Conservation (phyloP, 257 asterid genomes). For the Solanum piurae region DNA sequence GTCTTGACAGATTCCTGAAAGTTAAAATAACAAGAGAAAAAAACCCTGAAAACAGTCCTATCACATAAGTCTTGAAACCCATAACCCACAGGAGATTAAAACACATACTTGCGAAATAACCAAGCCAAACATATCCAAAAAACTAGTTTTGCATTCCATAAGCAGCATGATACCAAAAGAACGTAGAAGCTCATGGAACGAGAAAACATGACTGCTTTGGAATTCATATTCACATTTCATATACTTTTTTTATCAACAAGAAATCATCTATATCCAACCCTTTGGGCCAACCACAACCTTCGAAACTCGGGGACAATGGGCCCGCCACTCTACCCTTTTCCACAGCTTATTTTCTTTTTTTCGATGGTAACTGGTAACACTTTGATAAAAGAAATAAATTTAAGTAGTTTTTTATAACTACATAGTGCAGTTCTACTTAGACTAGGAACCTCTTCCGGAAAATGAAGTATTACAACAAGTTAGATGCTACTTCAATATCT, state of each 20-base stretch:
- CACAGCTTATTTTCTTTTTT: background rate
- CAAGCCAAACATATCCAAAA: background rate
- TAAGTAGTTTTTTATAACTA: background rate
- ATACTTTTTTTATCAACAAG: background rate
- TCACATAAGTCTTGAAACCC: background rate
- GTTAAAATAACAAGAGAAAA: background rate
- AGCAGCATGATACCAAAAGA: background rate
- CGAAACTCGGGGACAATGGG: background rate
- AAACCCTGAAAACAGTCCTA: background rate
- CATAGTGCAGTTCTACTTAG: background rate
- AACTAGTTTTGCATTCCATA: background rate
- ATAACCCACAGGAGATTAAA: background rate
- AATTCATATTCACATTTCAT: background rate
- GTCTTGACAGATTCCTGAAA: constrained; percentile 75
- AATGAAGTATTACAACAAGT: background rate
- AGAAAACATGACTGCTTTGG: background rate
- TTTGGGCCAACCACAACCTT: background rate
- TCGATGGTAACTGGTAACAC: background rate
- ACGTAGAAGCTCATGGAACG: background rate
- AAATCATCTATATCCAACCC: background rate
- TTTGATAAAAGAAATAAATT: background rate
- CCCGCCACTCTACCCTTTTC: background rate
- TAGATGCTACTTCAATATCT: background rate
- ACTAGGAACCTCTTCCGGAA: background rate
- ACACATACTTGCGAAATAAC: background rate